Evolutionary conservation across 2,329 filamentous ascomycete genomes (phyloP).

Genomic region (Aspergillus aculeatinus): DNA sequence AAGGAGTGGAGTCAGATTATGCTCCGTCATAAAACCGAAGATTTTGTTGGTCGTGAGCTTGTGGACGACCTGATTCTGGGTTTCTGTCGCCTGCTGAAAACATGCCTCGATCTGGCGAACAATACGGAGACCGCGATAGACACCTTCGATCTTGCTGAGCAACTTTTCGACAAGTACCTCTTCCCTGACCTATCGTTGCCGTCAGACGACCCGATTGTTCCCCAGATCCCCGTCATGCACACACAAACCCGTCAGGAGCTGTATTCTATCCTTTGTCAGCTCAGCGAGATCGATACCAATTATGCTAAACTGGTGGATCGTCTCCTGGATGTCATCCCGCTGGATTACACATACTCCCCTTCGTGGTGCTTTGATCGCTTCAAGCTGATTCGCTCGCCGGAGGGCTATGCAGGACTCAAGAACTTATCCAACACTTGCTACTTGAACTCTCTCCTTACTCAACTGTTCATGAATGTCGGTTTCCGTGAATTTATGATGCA

Average conservation of each 20-base stretch:
- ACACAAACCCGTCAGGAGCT: constrained; percentile 58
- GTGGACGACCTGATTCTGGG: constrained; percentile 46
- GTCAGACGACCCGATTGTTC: constrained; percentile 28
- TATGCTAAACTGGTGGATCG: constrained; percentile 54
- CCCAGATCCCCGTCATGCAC: constrained; percentile 53
- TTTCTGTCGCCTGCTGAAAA: constrained; percentile 45
- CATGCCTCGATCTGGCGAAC: constrained; percentile 42
- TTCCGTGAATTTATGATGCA: constrained; percentile 83
- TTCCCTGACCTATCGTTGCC: constrained; percentile 57
- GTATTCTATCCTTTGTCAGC: constrained; percentile 58
- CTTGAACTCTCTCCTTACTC: constrained; percentile 88
- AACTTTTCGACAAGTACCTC: constrained; percentile 63
- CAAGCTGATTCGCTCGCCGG: constrained; percentile 69
- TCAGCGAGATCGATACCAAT: constrained; percentile 55
- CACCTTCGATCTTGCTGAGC: constrained; percentile 45
- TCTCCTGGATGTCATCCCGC: constrained; percentile 53
- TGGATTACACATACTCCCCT: constrained; percentile 63
- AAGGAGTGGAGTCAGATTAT: constrained; percentile 45
- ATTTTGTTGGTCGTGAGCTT: constrained; percentile 49
- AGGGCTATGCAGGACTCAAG: constrained; percentile 82
- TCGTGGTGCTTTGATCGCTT: constrained; percentile 62
- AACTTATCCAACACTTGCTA: constrained; percentile 98
- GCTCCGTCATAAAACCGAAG: constrained; percentile 43
- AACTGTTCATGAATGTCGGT: constrained; percentile 90
- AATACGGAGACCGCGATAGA: constrained; percentile 32